Percentiles rank a stretch among this genome's conserved stretches.
These are phyloP conservation scores for Microsporum canis DNA, from an alignment of 2,329 filamentous ascomycete species.

Conservation along the genomic window DNA sequence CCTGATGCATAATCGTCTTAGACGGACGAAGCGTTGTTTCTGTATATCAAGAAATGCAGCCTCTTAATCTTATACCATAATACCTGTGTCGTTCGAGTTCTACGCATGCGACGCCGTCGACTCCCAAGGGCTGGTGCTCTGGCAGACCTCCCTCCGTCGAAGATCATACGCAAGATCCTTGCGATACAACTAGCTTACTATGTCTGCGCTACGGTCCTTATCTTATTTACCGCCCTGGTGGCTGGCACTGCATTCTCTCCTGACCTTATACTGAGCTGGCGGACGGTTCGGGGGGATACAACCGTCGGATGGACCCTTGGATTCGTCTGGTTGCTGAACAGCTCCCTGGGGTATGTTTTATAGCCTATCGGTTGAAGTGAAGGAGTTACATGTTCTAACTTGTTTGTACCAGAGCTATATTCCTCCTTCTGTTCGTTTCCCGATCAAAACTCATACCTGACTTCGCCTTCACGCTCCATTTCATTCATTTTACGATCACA, in stretches of 20 bases:
- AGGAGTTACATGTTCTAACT: neutral
- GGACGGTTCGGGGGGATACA: constrained; percentile 52
- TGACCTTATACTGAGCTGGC: constrained; percentile 53
- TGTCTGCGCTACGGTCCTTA: constrained; percentile 48
- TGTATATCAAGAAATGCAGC: neutral
- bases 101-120: constrained; percentile 40
- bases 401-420: constrained; percentile 52
- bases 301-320: constrained; percentile 60
- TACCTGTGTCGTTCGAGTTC: neutral
- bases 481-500: constrained; percentile 66
- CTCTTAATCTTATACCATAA: neutral
- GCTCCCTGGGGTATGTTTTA: constrained; percentile 48
- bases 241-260: constrained; percentile 49
- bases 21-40: neutral
- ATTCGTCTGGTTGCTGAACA: constrained; percentile 56
- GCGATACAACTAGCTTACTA: constrained; percentile 57
- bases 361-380: neutral
- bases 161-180: constrained; percentile 56
- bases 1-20: neutral
- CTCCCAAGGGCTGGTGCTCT: constrained; percentile 55
- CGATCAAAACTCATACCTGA: constrained; percentile 91
- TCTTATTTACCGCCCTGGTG: constrained; percentile 56
- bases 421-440: constrained; percentile 70
- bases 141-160: constrained; percentile 54
- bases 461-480: constrained; percentile 81